Evolutionary conservation across 2,329 filamentous ascomycete species (phyloP).

Genomic region (Clarireedia sp.): DNA sequence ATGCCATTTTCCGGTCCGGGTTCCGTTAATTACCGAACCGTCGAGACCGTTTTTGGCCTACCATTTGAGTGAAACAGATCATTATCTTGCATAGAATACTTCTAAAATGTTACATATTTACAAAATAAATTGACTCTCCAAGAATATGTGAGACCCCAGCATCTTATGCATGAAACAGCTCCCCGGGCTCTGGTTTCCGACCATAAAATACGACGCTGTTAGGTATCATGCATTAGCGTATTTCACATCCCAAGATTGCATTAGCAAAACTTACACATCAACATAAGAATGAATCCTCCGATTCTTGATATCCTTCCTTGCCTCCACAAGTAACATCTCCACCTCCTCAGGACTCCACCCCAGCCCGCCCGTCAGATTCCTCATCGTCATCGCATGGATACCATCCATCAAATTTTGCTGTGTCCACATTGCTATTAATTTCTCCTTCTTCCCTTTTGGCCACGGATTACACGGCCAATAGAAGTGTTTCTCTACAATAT

Average conservation of each 20-base stretch:
- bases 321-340: conserved; percentile 32
- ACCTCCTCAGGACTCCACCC: conserved; percentile 33
- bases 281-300: conserved; percentile 32
- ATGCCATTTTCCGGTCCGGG: too few relatives aligned
- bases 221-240: not conserved
- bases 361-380: conserved; percentile 33
- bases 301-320: conserved; percentile 33
- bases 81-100: too few relatives aligned
- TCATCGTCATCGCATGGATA: conserved; percentile 23
- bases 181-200: not conserved
- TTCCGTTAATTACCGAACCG: too few relatives aligned
- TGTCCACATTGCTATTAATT: conserved; percentile 38
- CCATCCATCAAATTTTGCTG: conserved; percentile 19
- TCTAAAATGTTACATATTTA: too few relatives aligned
- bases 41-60: too few relatives aligned
- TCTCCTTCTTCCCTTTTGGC: conserved; percentile 43
- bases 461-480: conserved; percentile 45
- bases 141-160: too few relatives aligned
- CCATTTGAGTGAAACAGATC: too few relatives aligned
- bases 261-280: conserved; percentile 18
- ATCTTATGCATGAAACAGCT: too few relatives aligned
- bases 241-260: too few relatives aligned
- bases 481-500: conserved; percentile 40
- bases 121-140: too few relatives aligned
- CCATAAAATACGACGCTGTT: conserved; percentile 5